A percentile compares a stretch with the other conserved stretches of the same genome.
phyloP scores from a whole-genome alignment of 2,329 filamentous ascomycete genomes.

The Diatrype stigma region DNA sequence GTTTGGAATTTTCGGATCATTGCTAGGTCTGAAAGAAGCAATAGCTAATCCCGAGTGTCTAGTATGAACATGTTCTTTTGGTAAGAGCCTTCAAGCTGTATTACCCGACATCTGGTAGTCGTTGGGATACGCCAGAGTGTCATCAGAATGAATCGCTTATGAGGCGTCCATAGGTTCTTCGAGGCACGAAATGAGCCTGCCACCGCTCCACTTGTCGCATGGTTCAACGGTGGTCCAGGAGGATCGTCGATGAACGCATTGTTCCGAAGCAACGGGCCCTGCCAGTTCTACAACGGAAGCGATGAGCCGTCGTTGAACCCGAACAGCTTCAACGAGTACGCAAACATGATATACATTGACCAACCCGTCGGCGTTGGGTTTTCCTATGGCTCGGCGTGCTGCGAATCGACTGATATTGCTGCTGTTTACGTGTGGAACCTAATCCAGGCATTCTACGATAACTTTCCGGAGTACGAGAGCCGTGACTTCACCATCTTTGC shows the following conservation, averaged over 20 bases:
- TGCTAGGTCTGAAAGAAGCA: too few species aligned
- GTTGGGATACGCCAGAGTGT: not conserved
- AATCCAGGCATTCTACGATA: conserved; percentile 57
- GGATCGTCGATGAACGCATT: conserved; percentile 35
- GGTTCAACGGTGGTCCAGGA: conserved; percentile 38
- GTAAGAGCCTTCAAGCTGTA: conserved; percentile 13
- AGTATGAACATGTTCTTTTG: conserved; percentile 43
- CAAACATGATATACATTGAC: conserved; percentile 39
- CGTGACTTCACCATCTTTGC: conserved; percentile 53
- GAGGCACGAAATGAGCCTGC: conserved; percentile 28
- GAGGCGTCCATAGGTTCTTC: conserved; percentile 25
- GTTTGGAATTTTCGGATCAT: too few species aligned
- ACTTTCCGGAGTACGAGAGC: conserved; percentile 59
- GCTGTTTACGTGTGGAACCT: conserved; percentile 51
- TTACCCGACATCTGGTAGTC: too few species aligned
- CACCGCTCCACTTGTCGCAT: conserved; percentile 30
- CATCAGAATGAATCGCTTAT: not conserved
- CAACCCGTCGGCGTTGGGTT: conserved; percentile 36
- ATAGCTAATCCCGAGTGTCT: too few species aligned
- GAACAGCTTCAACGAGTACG: conserved; percentile 37
- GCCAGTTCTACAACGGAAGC: conserved; percentile 35
- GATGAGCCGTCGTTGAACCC: conserved; percentile 37
- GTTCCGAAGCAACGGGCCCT: conserved; percentile 42
- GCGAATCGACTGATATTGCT: conserved; percentile 40
- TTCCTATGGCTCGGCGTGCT: conserved; percentile 33